Percentiles rank a stretch among this genome's conserved stretches.
Evolutionary conservation across 2,329 filamentous ascomycete genomes (phyloP).

Genomic region (Corynespora cassiicola): DNA sequence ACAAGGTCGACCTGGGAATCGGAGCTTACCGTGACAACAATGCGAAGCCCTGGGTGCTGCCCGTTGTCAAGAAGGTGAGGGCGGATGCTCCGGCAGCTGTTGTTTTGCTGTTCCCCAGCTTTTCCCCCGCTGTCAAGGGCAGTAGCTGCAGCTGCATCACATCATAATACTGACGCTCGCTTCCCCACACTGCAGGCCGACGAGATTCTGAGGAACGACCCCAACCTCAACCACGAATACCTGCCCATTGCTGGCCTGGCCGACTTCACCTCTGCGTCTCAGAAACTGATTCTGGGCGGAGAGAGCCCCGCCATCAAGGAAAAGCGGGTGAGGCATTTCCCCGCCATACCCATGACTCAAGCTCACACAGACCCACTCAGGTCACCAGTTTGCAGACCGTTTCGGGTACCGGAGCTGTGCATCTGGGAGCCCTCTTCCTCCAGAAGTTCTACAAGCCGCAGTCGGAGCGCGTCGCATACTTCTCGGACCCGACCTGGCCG

Average conservation of each 20-base stretch:
- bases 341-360: constrained; percentile 27
- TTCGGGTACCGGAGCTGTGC: constrained; percentile 94
- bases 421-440: constrained; percentile 92
- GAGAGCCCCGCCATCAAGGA: constrained; percentile 83
- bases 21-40: constrained; percentile 95
- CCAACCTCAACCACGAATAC: constrained; percentile 96
- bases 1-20: constrained; percentile 94
- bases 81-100: constrained; percentile 1
- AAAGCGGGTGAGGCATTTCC: constrained; percentile 66
- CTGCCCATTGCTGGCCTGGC: constrained; percentile 90
- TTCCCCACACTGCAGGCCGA: constrained; percentile 79
- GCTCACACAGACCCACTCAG: constrained; percentile 45
- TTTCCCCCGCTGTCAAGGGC: background rate
- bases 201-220: constrained; percentile 85
- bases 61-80: constrained; percentile 92
- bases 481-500: constrained; percentile 95
- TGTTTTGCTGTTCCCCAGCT: background rate
- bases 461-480: constrained; percentile 77
- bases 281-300: constrained; percentile 83
- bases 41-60: constrained; percentile 96
- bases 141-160: too few species aligned
- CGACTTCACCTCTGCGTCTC: constrained; percentile 86
- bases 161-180: constrained; percentile 28
- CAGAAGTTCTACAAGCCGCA: constrained; percentile 79
- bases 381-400: constrained; percentile 88